Evolutionary conservation across 768 basidiomycete species (phyloP), one percentile per base, ranked within the genome.

Genomic region (Naganishia antarctica): DNA sequence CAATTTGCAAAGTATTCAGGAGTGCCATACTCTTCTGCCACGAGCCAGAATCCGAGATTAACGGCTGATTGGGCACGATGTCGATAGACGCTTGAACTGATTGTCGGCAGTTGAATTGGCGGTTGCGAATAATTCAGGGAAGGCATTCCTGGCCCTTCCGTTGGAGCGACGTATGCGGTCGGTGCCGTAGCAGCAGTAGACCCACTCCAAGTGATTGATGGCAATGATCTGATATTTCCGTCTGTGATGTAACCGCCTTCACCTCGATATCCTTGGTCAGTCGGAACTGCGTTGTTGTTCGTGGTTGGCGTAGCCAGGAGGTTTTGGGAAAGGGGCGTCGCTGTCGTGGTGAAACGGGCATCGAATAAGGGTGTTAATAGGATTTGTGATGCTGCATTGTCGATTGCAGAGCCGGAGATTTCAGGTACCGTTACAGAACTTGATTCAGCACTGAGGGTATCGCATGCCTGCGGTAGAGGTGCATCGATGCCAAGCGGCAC

Each of bases 11-110:
- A 88, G 29, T 86, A 61, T 32, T 85, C 85, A 3, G 86, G 85
- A 0, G 83, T 83, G 84, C 89, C 87, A 87, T 87, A 89, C 23
- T 81, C 77, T 73, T 89, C 87, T 63, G 85, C 83, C 6, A 87
- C 85, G 70, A 88, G 87, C 85, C 84, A 85, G 4, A 84, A 85
- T 4, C 86, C 85, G 11, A 87, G 72, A 70, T 87, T 87, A 16
- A 87, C 86, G 6, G 82, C 80, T 59, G 82, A 82, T 68, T 87
- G 86, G 69, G 83, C 83, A 49, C 86, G 76, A 67, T 87, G 86
- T 6, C 85, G 82, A 68, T 81, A 85, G 2, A 51, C 32, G 16
- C 32, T 31, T 3, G 50, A 12, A 12, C 31, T 32, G 50, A 51
- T 29, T 16, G 8, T 16, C 11, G 18, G 2, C 2, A 29, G 31